phyloP scores from a whole-genome alignment of 129 eudicot species.

The Oenanthe sinensis region DNA sequence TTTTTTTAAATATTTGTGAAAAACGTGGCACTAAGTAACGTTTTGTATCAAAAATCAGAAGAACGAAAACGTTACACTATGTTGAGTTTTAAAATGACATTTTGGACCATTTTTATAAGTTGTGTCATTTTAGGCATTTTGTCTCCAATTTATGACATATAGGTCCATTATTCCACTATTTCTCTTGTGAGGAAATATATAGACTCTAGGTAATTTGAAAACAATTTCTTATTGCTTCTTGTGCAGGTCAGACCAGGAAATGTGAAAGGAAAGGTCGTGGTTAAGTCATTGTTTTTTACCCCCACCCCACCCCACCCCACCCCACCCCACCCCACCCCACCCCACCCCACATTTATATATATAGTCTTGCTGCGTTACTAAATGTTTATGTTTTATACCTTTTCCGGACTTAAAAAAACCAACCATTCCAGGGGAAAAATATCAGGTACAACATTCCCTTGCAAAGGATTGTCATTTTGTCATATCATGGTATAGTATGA shows the following conservation, averaged over 20 bases:
- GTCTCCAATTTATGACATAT: no score
- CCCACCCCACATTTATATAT: not conserved
- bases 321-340: not conserved
- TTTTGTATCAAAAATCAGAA: no score
- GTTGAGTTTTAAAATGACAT: no score
- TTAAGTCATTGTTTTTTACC: conserved; percentile 3
- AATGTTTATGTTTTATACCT: conserved; percentile 16
- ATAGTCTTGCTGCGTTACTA: not conserved
- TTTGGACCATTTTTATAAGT: no score
- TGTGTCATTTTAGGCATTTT: no score
- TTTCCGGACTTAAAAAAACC: conserved; percentile 5
- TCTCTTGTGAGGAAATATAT: not conserved
- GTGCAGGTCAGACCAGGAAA: conserved; percentile 87
- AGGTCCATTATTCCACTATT: no score
- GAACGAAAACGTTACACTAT: no score
- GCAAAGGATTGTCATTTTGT: not conserved
- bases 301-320: not conserved
- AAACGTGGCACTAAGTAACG: no score
- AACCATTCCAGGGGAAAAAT: conserved; percentile 51
- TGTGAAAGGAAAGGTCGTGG: conserved; percentile 64
- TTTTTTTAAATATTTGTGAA: no score
- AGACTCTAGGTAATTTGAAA: not conserved
- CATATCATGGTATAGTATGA: not conserved
- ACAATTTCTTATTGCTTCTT: not conserved
- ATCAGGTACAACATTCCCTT: conserved; percentile 46